These are phyloP conservation scores for Dacryopinax spathularia DNA, from an alignment of 768 basidiomycete species.

Conservation along the genomic window DNA sequence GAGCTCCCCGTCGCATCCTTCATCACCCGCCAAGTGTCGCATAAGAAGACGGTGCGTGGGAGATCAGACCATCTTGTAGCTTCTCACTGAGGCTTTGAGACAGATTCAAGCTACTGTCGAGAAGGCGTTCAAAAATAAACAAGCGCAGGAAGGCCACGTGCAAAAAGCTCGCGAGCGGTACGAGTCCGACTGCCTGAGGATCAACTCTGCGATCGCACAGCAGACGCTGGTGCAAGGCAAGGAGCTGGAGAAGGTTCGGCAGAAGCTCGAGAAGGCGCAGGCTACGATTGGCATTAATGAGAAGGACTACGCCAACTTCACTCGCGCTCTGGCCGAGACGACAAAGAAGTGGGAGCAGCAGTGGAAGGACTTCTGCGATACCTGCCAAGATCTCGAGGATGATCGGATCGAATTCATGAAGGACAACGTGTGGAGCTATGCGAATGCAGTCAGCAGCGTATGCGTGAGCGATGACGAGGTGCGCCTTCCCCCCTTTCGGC, in stretches of 20 bases:
- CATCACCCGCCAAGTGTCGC: constrained; percentile 47
- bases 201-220: constrained; percentile 90
- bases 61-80: not conserved
- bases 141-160: constrained; percentile 73
- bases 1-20: constrained; percentile 53
- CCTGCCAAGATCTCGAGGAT: constrained; percentile 90
- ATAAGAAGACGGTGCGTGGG: constrained; percentile 43
- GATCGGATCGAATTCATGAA: constrained; percentile 89
- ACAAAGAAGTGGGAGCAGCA: constrained; percentile 76
- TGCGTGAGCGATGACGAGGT: constrained; percentile 95
- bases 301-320: constrained; percentile 80
- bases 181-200: constrained; percentile 78
- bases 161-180: constrained; percentile 85
- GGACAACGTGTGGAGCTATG: constrained; percentile 90
- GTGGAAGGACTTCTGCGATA: constrained; percentile 91
- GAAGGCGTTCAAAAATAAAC: constrained; percentile 81
- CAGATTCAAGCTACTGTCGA: constrained; percentile 57
- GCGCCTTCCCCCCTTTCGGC: constrained; percentile 16
- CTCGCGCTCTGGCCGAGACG: constrained; percentile 64
- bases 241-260: constrained; percentile 77
- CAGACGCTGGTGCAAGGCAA: constrained; percentile 81
- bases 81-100: constrained; percentile 3
- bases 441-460: constrained; percentile 89
- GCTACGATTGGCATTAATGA: constrained; percentile 85
- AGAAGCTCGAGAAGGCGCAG: constrained; percentile 76